Conservation (phyloP, 2,329 filamentous ascomycete genomes). For the Phyllosticta citrichinensis region DNA sequence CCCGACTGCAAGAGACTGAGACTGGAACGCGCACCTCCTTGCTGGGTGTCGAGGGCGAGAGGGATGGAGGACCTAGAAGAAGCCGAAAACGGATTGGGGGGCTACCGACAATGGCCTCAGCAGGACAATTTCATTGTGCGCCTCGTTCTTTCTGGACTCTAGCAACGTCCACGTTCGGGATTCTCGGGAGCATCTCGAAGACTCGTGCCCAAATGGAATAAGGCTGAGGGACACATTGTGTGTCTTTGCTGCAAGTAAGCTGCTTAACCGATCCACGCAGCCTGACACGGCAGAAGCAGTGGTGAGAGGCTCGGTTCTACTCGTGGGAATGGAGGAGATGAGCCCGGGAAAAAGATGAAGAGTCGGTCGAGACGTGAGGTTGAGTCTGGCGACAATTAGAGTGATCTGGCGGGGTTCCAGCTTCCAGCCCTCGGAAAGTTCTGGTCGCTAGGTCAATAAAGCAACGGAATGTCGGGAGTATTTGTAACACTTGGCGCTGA, state of each 20-base stretch:
- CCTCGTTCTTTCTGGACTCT: neutral
- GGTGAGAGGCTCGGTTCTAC: neutral
- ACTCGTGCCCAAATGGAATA: neutral
- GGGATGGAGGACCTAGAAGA: neutral
- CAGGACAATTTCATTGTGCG: neutral
- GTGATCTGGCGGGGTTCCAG: neutral
- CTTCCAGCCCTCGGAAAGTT: neutral
- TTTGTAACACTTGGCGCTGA: conserved; percentile 1
- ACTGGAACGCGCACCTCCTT: neutral
- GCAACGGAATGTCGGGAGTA: neutral
- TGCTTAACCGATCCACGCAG: neutral
- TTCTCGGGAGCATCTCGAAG: neutral
- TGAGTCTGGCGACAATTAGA: neutral
- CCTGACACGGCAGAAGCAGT: neutral
- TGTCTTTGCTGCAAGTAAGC: neutral
- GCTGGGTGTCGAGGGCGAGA: neutral
- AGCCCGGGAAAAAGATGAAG: neutral
- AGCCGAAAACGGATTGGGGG: neutral
- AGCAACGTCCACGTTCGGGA: neutral
- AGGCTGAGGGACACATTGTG: neutral
- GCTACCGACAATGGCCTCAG: neutral
- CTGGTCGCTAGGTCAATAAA: neutral
- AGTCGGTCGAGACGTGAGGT: neutral
- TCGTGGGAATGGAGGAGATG: too few relatives aligned
- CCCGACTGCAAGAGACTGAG: neutral